A percentile compares a stretch with the other conserved stretches of the same genome.
These are phyloP conservation scores for Metrosideros polymorpha DNA, from an alignment of 441 rosid species.

Conservation along the genomic window DNA sequence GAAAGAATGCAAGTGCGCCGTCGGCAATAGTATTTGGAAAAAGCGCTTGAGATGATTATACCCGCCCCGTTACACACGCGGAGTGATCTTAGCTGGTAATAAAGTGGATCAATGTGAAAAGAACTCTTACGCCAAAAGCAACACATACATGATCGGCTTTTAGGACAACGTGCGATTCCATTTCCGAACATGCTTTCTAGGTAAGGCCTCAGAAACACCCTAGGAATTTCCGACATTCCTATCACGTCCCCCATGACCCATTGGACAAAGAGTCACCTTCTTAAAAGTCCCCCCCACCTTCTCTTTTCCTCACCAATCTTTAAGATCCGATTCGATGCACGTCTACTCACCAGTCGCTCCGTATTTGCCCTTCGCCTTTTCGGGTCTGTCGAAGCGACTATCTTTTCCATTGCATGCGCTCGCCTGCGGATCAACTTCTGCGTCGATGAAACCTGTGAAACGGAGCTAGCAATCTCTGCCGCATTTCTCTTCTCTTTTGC, in stretches of 20 bases:
- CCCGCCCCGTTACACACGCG: neutral
- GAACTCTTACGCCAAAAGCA: neutral
- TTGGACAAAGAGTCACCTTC: neutral
- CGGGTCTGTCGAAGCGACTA: neutral
- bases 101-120: neutral
- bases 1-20: no score
- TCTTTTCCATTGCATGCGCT: neutral
- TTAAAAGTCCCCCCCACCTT: neutral
- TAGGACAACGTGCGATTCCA: neutral
- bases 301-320: neutral
- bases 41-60: neutral
- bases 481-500: neutral
- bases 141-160: neutral
- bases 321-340: neutral
- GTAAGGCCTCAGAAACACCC: neutral
- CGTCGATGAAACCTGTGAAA: neutral
- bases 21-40: neutral
- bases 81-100: rapidly evolving
- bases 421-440: neutral
- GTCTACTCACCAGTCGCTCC: neutral
- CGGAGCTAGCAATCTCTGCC: neutral
- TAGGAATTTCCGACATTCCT: neutral
- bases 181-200: neutral
- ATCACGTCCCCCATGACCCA: neutral
- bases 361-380: neutral